Conservation (phyloP, 306 rosid genomes). For the Hippophae gyantsensis region DNA sequence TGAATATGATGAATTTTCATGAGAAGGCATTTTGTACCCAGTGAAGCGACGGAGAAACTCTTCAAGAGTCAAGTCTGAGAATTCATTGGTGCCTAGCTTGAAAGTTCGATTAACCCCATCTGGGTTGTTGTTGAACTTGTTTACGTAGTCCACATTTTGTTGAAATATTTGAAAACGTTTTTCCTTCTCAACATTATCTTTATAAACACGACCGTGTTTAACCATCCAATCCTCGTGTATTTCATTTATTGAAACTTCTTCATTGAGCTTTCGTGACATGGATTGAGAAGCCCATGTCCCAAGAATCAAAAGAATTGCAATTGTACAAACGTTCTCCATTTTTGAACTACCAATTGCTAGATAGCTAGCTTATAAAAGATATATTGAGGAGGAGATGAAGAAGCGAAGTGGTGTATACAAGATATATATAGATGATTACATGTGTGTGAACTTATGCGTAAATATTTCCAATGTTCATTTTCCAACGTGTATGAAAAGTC, state of each 20-base stretch:
- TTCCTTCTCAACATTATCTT: constrained; percentile 21
- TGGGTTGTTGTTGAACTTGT: constrained; percentile 15
- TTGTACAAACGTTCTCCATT: too few relatives aligned
- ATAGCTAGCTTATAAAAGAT: too few relatives aligned
- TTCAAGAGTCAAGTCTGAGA: constrained; percentile 20
- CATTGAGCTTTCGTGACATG: constrained; percentile 13
- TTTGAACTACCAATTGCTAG: too few relatives aligned
- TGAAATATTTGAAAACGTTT: constrained; percentile 21
- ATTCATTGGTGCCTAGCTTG: constrained; percentile 20
- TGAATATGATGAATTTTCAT: background rate
- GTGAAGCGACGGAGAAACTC: constrained; percentile 15
- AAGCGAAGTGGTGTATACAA: too few relatives aligned
- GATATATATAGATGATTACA: too few relatives aligned
- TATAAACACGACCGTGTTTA: constrained; percentile 8
- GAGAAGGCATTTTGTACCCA: constrained; percentile 9
- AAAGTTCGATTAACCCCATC: constrained; percentile 9
- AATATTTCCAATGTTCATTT: too few relatives aligned
- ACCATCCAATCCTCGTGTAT: constrained; percentile 28
- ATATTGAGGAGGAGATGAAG: too few relatives aligned
- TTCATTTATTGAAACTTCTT: constrained; percentile 6
- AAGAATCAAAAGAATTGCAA: too few relatives aligned
- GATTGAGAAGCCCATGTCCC: constrained; percentile 15
- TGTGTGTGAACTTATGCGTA: too few relatives aligned
- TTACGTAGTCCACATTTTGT: constrained; percentile 20
- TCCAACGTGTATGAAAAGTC: too few relatives aligned